Evolutionary conservation across 352 stramenopile genomes (phyloP), one percentile per base, ranked within the genome.

Genomic region (Globisporangium solare): DNA sequence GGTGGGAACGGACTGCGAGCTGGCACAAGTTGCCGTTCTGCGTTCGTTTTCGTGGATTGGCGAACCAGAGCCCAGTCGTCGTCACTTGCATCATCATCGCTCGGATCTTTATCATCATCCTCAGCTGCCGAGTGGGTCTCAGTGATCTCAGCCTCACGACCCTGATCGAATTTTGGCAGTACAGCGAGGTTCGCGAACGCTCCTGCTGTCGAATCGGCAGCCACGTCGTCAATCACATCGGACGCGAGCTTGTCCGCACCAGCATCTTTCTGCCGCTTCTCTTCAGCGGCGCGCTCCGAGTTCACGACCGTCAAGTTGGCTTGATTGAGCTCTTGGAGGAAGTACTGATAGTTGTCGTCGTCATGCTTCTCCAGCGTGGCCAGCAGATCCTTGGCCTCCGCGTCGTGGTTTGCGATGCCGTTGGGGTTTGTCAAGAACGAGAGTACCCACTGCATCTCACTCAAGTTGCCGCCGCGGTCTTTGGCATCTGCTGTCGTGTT

Each of bases 341-440:
- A 89, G 43, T 72, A 73, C 54, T 89, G 77, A 64, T 85, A 88
- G 67, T 88, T 86, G 60, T 89, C 79, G 41, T 89, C 76, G 2
- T 88, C 71, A 21, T 71, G 49, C 42, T 73, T 73, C 43, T 77
- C 69, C 12, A 51, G 32, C 18, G 48, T 67, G n/a, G 52, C 61
- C 18, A 83, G 42, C 47, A 88, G 56, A 53, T 74, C 69, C 50
- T 88, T 89, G 21, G 76, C 75, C 24, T 88, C 77, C 2, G 58
- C 67, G 46, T 89, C 79, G 4, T 70, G 63, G 20, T 62, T 60
- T 14, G 73, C 79, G 2, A 71, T 63, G 10, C 64, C 64, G n/a
- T 86, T 62, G 0, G 79, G 77, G 22, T 87, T 58, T 1, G 56
- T 79, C 15, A 89, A 59, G 54, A 89, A 88, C 13, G 71, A 80